Base-by-base conservation (phyloP, 1,284 basidiomycete genomes). In the Leccinum angustisporum region DNA sequence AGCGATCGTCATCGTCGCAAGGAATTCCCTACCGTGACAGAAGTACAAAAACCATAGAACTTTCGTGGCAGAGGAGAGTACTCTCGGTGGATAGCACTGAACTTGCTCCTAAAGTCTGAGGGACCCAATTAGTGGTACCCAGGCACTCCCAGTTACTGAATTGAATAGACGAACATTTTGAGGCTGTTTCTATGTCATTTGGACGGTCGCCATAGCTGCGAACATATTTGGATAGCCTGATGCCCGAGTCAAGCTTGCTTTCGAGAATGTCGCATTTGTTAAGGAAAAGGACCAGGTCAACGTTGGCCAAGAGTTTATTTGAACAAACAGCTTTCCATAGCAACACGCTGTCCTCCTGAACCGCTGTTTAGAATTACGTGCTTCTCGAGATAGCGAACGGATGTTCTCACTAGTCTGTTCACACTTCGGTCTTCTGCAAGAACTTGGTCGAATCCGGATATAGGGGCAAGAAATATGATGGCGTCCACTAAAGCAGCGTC, bases 251-350 rank as follows among this genome's bases (percentile, higher is more conserved):
- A 38, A 92, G 76, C 75, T 92, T 92, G 60, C 78, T 69, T 55
- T 86, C 83, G 52, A 91, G 76, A 60, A 92, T 86, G 72, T 92
- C 90, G 67, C 90, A 91, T 68, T 92, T 92, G 77, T 92, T 92
- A 59, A 92, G 80, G 78, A 92, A 92, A 30, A 92, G 80, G 56
- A 92, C 85, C 36, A 92, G 78, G 67, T 91, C 87, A 51, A 90
- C 88, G 61, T 83, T 84, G 16, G 85, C 85, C 1, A 92, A 80
- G 5, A 92, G 80, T 73, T 85, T 88, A 75, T 89, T 90, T 13
- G 83, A 84, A 74, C 89, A 90, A 27, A 92, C 82, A 2, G 86
- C 82, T 74, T 90, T 91, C 90, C 90, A 92, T 0, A 92, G 78
- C 13, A 91, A 77, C n/a, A 91, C 89, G 3, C 86, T 87, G 70